Evolutionary conservation across 176 grass and related monocot species (phyloP).

Genomic region (Eragrostis curvula): DNA sequence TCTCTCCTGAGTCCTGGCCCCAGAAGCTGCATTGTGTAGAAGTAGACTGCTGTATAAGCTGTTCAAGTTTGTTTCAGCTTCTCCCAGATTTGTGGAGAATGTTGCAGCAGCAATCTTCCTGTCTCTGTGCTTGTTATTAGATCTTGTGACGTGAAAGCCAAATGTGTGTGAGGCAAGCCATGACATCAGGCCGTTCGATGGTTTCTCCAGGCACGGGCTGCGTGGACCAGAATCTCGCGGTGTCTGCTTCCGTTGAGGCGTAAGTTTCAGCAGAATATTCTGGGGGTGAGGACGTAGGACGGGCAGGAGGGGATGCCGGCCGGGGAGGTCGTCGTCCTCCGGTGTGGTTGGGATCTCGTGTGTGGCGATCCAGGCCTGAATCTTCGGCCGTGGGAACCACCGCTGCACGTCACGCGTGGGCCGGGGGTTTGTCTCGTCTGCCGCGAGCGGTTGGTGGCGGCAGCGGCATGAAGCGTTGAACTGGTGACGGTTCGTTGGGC

Average conservation of each 20-base stretch:
- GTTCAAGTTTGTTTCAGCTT: conserved; percentile 43
- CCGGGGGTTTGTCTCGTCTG: not conserved
- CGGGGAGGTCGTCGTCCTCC: not conserved
- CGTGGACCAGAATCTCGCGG: conserved; percentile 29
- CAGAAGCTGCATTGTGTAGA: conserved; percentile 33
- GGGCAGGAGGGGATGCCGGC: not conserved
- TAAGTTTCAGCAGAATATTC: conserved; percentile 39
- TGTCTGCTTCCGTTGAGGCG: conserved; percentile 12
- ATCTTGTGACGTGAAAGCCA: conserved; percentile 44
- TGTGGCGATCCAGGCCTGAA: conserved; percentile 2
- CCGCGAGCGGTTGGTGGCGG: conserved; percentile 28
- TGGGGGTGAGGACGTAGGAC: not conserved
- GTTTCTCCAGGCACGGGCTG: not conserved
- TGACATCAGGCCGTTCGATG: conserved; percentile 30
- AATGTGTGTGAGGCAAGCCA: conserved; percentile 21
- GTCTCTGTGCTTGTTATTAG: not conserved
- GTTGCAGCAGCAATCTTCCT: not conserved
- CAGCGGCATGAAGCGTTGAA: not conserved
- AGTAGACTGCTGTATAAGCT: conserved; percentile 9
- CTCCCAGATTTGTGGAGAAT: conserved; percentile 30
- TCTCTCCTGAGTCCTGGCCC: conserved; percentile 5
- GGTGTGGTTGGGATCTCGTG: conserved; percentile 9
- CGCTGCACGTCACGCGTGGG: not conserved
- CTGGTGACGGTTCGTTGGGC: not conserved
- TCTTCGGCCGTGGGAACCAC: conserved; percentile 22